Percentiles rank a stretch among this genome's conserved stretches.
Conservation (phyloP, 164 flowering plant genomes). For the Euptelea pleiosperma region DNA sequence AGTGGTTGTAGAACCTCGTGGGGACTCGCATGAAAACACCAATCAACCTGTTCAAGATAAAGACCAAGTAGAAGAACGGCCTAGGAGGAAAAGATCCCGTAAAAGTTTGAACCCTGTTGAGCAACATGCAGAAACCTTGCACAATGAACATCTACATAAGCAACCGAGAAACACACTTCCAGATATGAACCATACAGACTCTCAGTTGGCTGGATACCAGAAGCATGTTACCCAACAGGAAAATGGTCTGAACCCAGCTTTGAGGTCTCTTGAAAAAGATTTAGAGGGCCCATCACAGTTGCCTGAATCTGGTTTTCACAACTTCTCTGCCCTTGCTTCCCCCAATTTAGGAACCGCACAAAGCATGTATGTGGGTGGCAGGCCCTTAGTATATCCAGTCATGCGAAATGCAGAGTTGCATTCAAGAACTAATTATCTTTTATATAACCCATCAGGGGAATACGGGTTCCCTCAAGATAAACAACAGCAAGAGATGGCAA, state of each 20-base stretch:
- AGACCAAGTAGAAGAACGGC: conserved; percentile 26
- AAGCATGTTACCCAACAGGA: conserved; percentile 28
- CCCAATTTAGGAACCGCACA: conserved; percentile 30
- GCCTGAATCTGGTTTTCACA: conserved; percentile 24
- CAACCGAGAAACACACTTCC: conserved; percentile 33
- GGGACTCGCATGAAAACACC: conserved; percentile 9
- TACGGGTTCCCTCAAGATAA: conserved; percentile 26
- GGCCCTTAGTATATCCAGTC: conserved; percentile 37
- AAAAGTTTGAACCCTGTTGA: conserved; percentile 18
- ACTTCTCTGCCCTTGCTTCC: conserved; percentile 30
- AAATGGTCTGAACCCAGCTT: conserved; percentile 20
- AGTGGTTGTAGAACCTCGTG: conserved; percentile 23
- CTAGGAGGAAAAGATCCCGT: conserved; percentile 35
- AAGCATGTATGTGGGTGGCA: conserved; percentile 43
- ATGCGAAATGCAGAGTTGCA: conserved; percentile 34
- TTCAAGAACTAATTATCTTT: conserved; percentile 21
- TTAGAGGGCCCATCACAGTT: conserved; percentile 23
- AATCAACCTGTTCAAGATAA: conserved; percentile 23
- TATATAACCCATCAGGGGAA: conserved; percentile 27
- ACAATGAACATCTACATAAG: conserved; percentile 16
- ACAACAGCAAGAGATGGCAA: conserved; percentile 26
- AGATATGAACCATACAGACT: conserved; percentile 39
- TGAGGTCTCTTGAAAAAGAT: conserved; percentile 31
- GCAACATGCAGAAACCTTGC: conserved; percentile 11
- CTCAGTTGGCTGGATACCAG: conserved; percentile 22